Percentiles rank a stretch among this genome's conserved stretches.
Conservation (phyloP, 1,284 basidiomycete genomes). For the Sanghuangporus weigelae region DNA sequence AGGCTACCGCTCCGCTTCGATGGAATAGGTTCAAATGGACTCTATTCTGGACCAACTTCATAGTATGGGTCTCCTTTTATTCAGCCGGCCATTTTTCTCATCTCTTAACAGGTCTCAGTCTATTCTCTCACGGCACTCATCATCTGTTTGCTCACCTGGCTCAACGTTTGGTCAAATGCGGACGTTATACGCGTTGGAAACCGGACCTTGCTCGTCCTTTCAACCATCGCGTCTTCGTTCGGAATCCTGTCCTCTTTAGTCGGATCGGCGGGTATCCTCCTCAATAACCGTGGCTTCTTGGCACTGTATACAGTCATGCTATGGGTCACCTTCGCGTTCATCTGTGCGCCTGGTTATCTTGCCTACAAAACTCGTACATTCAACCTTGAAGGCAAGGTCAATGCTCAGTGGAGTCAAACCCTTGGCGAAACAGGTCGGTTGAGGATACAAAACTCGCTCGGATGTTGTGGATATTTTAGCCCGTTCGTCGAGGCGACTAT, state of each 20-base stretch:
- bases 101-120: constrained; percentile 29
- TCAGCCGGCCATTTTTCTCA: not conserved
- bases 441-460: constrained; percentile 56
- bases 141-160: constrained; percentile 41
- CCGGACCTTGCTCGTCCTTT: constrained; percentile 38
- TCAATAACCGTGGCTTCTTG: constrained; percentile 46
- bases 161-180: constrained; percentile 40
- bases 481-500: constrained; percentile 66
- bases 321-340: constrained; percentile 52
- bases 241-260: constrained; percentile 38
- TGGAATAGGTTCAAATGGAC: constrained; percentile 47
- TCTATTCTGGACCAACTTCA: constrained; percentile 35
- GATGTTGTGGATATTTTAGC: constrained; percentile 67
- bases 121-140: constrained; percentile 38
- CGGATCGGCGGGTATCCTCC: constrained; percentile 42
- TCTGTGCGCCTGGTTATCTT: constrained; percentile 64
- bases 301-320: constrained; percentile 40
- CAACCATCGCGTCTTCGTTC: constrained; percentile 35
- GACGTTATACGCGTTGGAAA: constrained; percentile 42
- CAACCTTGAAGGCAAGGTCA: constrained; percentile 71
- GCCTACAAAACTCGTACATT: constrained; percentile 60
- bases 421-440: constrained; percentile 50
- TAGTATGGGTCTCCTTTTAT: constrained; percentile 28
- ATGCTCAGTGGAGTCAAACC: constrained; percentile 59
- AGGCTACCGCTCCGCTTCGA: constrained; percentile 29